phyloP scores from a whole-genome alignment of 2,329 filamentous ascomycete species.

The Aspergillus tamarii region DNA sequence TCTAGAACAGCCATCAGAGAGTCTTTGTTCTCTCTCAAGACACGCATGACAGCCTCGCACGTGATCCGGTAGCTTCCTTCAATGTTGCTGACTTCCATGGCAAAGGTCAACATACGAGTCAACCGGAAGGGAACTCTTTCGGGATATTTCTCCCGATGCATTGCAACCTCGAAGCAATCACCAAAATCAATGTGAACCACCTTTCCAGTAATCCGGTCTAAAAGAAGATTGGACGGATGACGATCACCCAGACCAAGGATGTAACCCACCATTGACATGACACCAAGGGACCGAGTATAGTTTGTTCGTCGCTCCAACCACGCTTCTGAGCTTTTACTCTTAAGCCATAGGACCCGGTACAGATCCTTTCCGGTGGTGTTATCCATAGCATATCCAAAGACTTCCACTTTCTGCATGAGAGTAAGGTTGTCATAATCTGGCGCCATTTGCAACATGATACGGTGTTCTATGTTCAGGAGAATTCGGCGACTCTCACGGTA shows the following conservation, averaged over 20 bases:
- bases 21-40: slow-evolving; percentile 95
- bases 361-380: slow-evolving; percentile 99
- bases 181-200: slow-evolving; percentile 99
- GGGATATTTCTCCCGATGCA: slow-evolving; percentile 99
- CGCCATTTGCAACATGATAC: slow-evolving; percentile 99
- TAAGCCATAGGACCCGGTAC: slow-evolving; percentile 97
- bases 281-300: slow-evolving; percentile 93
- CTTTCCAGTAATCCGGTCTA: slow-evolving; percentile 93
- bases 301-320: slow-evolving; percentile 99
- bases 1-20: slow-evolving; percentile 97
- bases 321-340: slow-evolving; percentile 96
- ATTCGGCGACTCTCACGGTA: slow-evolving; percentile 98
- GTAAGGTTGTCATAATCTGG: slow-evolving; percentile 98
- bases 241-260: slow-evolving; percentile 95
- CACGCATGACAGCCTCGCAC: slow-evolving; percentile 97
- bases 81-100: slow-evolving; percentile 99
- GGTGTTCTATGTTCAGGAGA: slow-evolving; percentile 96
- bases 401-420: slow-evolving; percentile 99
- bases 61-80: slow-evolving; percentile 98
- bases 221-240: slow-evolving; percentile 96
- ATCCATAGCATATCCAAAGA: slow-evolving; percentile 97
- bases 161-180: slow-evolving; percentile 98
- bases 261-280: slow-evolving; percentile 99
- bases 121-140: slow-evolving; percentile 97
- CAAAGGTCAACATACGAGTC: slow-evolving; percentile 98